Percentiles rank a stretch among this genome's conserved stretches.
Evolutionary conservation across 1,284 basidiomycete species (phyloP).

Genomic region (Mycena sp.): DNA sequence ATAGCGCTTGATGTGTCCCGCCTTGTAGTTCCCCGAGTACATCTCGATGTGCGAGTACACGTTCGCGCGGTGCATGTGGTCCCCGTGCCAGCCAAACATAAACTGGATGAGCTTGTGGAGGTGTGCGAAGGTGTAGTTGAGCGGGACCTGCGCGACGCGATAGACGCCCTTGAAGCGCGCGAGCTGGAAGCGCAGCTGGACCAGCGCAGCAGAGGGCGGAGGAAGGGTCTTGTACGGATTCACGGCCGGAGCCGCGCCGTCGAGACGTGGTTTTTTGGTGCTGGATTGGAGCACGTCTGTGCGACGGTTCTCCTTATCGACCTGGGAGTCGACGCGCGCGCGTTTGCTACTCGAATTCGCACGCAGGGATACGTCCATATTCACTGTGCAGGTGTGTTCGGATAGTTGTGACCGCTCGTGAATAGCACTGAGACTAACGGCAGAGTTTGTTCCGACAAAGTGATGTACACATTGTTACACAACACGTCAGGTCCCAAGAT

Average conservation of each 20-base stretch:
- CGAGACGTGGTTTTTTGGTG: neutral
- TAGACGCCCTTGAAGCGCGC: conserved; percentile 41
- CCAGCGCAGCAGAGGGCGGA: conserved; percentile 32
- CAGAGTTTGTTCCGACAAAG: no score
- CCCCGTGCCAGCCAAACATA: conserved; percentile 48
- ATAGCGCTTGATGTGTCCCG: conserved; percentile 43
- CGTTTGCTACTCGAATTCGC: neutral
- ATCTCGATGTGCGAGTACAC: conserved; percentile 40
- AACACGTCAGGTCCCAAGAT: no score
- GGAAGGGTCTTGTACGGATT: conserved; percentile 11
- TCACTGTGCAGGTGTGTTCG: no score
- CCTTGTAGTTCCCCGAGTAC: conserved; percentile 31
- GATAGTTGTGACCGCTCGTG: no score
- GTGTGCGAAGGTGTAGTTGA: conserved; percentile 47
- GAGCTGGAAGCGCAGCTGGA: conserved; percentile 45
- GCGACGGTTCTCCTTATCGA: conserved; percentile 2
- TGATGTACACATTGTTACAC: no score
- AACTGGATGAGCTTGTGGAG: conserved; percentile 46
- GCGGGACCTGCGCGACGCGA: conserved; percentile 42
- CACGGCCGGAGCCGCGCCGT: neutral
- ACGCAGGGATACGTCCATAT: no score
- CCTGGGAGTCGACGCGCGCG: neutral
- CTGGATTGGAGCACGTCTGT: neutral
- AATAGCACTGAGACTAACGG: no score
- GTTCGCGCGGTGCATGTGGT: conserved; percentile 39